Base-by-base conservation (phyloP, 2,329 filamentous ascomycete species). In the Diplodia corticola region DNA sequence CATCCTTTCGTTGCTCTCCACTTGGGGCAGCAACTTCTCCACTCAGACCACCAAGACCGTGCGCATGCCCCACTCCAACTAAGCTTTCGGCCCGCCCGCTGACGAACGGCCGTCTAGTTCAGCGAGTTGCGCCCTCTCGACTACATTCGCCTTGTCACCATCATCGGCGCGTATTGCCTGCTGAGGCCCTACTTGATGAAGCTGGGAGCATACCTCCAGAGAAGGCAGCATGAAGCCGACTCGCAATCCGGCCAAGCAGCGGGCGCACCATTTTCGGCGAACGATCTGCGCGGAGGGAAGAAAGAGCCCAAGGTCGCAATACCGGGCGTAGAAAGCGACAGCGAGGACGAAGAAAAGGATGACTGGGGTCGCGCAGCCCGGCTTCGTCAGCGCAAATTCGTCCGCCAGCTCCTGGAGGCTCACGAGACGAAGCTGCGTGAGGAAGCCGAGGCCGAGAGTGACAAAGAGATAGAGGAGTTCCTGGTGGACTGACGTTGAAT, bases 381-480 rank as follows among this genome's bases (percentile, higher is more conserved):
- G 69, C 85, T 86, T 76, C 84, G 89, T 71, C 89, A 92, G 80
- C 84, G 89, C 73, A 84, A 85, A 70, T 83, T 90, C 76, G 80
- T 91, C 68, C 88, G 87, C 81, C 85, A 87, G 73, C 75, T 90
- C 72, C 77, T 91, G 68, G 87, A 88, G 71, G 84, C 83, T 55
- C 82, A 87, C 70, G 89, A 91, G 78, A 66, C 71, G 70, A 70
- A 71, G 69, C 81, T 86, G 79, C 77, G 79, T 72, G 77, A 86
- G 71, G 80, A 84, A 70, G 83, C 86, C 71, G 87, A 89, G 71
- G 86, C 89, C 67, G 84, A 91, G 70, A 87, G 89, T 68, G 89
- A 92, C 76, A 89, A 90, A 79, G 89, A 93, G 75, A 89, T 93
- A 71, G 85, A 88, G 74, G 88, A 93, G 77, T 87, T 89, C 72